A percentile compares a stretch with the other conserved stretches of the same genome.
Conservation (phyloP, 495 filamentous ascomycete genomes). For the Daldinia childiae region DNA sequence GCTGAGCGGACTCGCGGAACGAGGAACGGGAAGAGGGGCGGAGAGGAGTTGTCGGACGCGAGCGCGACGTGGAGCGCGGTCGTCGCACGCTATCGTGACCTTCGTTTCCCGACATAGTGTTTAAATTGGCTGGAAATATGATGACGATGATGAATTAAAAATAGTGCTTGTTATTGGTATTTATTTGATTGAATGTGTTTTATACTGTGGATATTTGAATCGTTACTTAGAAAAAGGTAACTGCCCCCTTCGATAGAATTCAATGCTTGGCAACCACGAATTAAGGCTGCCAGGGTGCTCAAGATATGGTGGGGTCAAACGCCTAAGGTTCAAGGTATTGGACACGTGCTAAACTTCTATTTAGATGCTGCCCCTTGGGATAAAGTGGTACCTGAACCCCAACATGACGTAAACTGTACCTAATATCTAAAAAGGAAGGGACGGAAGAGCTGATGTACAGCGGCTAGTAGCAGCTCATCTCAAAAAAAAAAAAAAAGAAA, state of each 20-base stretch:
- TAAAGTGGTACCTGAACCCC: not conserved
- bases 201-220: not conserved
- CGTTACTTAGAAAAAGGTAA: not conserved
- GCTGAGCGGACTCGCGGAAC: constrained; percentile 70
- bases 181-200: not conserved
- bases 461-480: constrained; percentile 6
- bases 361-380: constrained; percentile 7
- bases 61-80: constrained; percentile 64
- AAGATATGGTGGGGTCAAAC: constrained; percentile 13
- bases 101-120: constrained; percentile 45
- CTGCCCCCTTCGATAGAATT: constrained; percentile 10
- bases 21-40: constrained; percentile 91
- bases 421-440: constrained; percentile 7
- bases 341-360: constrained; percentile 32
- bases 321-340: constrained; percentile 3
- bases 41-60: constrained; percentile 91
- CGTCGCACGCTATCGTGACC: constrained; percentile 42
- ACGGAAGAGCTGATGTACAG: constrained; percentile 3
- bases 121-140: not conserved
- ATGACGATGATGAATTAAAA: not conserved
- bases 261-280: constrained; percentile 20
- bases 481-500: not conserved
- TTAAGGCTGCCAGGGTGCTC: not conserved
- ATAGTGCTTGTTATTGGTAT: not conserved
- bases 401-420: constrained; percentile 31